These are phyloP conservation scores for Epichloe uncinata DNA, from an alignment of 2,329 filamentous ascomycete genomes.

Conservation along the genomic window DNA sequence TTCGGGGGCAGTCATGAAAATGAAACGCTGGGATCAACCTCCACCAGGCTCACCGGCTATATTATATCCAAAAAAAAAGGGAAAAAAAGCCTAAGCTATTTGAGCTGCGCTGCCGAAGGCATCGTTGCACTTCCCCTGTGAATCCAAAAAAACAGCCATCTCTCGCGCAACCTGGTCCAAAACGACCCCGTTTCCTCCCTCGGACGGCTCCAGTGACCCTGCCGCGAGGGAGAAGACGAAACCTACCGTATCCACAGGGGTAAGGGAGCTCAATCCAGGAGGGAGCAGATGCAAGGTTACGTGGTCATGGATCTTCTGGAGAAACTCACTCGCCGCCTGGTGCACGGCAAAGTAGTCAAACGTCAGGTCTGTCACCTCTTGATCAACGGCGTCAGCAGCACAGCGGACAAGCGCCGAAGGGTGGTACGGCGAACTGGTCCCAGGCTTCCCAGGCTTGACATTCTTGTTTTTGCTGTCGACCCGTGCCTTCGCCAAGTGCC, in stretches of 20 bases:
- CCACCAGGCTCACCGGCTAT: too few relatives aligned
- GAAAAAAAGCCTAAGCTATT: too few relatives aligned
- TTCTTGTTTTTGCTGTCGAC: too few relatives aligned
- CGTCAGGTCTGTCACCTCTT: background rate
- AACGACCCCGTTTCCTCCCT: background rate
- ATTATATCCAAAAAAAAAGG: too few relatives aligned
- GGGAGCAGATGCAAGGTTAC: background rate
- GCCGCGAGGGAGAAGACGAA: background rate
- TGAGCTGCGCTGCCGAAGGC: too few relatives aligned
- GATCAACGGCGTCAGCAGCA: background rate
- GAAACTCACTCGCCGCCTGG: background rate
- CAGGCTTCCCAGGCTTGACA: background rate
- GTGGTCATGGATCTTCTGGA: background rate
- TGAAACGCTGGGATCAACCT: background rate
- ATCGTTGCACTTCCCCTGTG: too few relatives aligned
- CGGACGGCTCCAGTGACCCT: background rate
- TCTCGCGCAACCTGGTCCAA: background rate
- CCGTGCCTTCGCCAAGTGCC: too few relatives aligned
- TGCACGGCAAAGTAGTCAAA: background rate
- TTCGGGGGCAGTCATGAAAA: slow-evolving; percentile 1
- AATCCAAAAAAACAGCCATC: background rate
- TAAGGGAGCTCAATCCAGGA: background rate
- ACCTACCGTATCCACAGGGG: background rate
- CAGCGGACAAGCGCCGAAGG: too few relatives aligned
- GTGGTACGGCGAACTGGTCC: background rate